A percentile compares a stretch with the other conserved stretches of the same genome.
Evolutionary conservation across 768 basidiomycete genomes (phyloP).

Genomic region (Albatrellus ellisii): DNA sequence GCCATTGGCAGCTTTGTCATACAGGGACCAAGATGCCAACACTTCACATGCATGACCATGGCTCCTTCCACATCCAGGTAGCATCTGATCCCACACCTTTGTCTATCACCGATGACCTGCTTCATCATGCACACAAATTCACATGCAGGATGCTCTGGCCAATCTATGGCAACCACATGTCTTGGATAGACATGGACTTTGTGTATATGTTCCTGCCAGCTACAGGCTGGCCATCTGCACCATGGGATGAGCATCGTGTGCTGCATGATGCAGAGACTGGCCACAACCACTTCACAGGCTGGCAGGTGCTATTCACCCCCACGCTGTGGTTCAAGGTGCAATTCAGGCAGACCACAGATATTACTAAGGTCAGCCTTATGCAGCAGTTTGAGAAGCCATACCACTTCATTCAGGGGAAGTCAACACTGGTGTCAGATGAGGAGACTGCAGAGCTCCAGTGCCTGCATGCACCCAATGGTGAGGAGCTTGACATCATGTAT

Average conservation of each 20-base stretch:
- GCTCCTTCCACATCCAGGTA: conserved; percentile 5
- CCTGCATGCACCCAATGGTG: conserved; percentile 21
- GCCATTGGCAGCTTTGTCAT: too few species aligned
- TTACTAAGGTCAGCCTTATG: conserved; percentile 34
- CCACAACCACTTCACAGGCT: conserved; percentile 1
- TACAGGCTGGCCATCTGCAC: conserved; percentile 16
- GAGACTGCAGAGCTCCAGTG: conserved; percentile 35
- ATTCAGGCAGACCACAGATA: conserved; percentile 35
- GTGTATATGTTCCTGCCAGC: conserved; percentile 45
- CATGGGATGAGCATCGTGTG: conserved; percentile 39
- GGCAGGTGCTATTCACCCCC: conserved; percentile 19
- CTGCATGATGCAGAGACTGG: conserved; percentile 2
- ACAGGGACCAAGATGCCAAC: conserved; percentile 14
- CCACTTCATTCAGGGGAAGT: conserved; percentile 46
- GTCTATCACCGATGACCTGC: conserved; percentile 16
- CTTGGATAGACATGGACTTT: conserved; percentile 48
- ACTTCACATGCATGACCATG: conserved; percentile 33
- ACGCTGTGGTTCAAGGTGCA: conserved; percentile 31
- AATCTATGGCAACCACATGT: conserved; percentile 43
- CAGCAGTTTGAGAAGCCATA: conserved; percentile 30
- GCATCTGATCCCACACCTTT: conserved; percentile 6
- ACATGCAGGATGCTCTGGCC: conserved; percentile 53
- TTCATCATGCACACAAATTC: conserved; percentile 32
- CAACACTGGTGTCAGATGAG: conserved; percentile 28
- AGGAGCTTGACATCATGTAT: conserved; percentile 31